These are phyloP conservation scores for Cucurbita ficifolia DNA, from an alignment of 306 rosid species.

Conservation along the genomic window DNA sequence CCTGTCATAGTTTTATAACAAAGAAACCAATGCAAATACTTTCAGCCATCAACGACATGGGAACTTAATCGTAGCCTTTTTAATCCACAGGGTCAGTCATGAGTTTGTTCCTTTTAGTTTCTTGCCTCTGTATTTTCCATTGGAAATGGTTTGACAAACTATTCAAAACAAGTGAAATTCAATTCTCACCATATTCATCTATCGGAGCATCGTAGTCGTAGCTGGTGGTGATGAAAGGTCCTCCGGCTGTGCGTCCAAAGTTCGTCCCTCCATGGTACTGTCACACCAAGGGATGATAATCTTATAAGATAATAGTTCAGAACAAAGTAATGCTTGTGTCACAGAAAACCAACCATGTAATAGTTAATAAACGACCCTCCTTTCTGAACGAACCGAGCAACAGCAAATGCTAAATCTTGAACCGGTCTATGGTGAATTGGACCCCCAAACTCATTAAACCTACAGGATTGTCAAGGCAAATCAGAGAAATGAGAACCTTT, in stretches of 20 bases:
- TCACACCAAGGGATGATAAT: neutral
- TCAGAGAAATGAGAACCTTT: neutral
- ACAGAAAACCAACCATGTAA: constrained; percentile 64
- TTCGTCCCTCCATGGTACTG: constrained; percentile 99
- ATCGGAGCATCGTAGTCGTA: constrained; percentile 98
- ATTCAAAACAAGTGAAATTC: neutral
- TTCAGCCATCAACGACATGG: neutral
- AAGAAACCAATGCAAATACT: neutral
- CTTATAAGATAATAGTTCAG: neutral
- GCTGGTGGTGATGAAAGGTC: constrained; percentile 96
- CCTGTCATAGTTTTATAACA: constrained; percentile 28
- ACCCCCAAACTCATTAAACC: constrained; percentile 95
- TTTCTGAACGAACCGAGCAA: constrained; percentile 61
- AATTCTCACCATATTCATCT: constrained; percentile 86
- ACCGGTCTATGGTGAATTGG: constrained; percentile 81
- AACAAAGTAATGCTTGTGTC: constrained; percentile 4
- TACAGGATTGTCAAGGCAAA: constrained; percentile 18
- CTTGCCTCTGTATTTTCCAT: neutral
- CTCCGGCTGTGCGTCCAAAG: constrained; percentile 98
- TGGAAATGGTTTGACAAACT: neutral
- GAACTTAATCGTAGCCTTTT: neutral
- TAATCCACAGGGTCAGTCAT: neutral
- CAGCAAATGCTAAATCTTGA: constrained; percentile 92
- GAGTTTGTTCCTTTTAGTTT: neutral
- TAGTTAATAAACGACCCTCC: constrained; percentile 94